These are phyloP conservation scores for Cerrena zonata DNA, from an alignment of 1,284 basidiomycete genomes.

Conservation along the genomic window DNA sequence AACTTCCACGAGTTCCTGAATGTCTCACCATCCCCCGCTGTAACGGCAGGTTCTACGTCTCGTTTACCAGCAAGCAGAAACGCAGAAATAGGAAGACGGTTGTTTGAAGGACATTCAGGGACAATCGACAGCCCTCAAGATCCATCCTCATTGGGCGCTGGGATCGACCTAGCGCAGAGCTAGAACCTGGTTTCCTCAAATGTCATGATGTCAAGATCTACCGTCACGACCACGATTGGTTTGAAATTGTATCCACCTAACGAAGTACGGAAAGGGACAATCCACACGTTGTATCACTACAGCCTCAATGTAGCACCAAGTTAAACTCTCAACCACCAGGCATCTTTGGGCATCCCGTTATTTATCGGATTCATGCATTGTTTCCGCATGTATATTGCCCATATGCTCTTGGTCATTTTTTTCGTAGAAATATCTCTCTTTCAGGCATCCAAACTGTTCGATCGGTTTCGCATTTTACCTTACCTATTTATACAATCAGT, in stretches of 20 bases:
- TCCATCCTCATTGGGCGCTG: constrained; percentile 33
- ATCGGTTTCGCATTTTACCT: too few relatives aligned
- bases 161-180: constrained; percentile 45
- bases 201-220: too few relatives aligned
- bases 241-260: too few relatives aligned
- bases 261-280: too few relatives aligned
- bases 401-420: neutral
- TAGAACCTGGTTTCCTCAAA: constrained; percentile 19
- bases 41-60: constrained; percentile 32
- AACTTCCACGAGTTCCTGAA: constrained; percentile 70
- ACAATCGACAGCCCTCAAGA: constrained; percentile 8
- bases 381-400: constrained; percentile 10
- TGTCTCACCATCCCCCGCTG: constrained; percentile 58
- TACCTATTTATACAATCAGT: constrained; percentile 11
- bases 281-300: too few relatives aligned
- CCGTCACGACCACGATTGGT: too few relatives aligned
- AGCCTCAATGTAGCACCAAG: neutral
- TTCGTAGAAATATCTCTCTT: too few relatives aligned
- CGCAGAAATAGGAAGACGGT: constrained; percentile 57
- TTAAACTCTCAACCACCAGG: neutral
- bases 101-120: constrained; percentile 64
- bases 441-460: too few relatives aligned
- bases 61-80: constrained; percentile 37
- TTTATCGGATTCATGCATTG: constrained; percentile 14
- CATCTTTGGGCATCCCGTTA: constrained; percentile 3